These are phyloP conservation scores for Boletus insuetus DNA, from an alignment of 768 basidiomycete species.

Conservation along the genomic window DNA sequence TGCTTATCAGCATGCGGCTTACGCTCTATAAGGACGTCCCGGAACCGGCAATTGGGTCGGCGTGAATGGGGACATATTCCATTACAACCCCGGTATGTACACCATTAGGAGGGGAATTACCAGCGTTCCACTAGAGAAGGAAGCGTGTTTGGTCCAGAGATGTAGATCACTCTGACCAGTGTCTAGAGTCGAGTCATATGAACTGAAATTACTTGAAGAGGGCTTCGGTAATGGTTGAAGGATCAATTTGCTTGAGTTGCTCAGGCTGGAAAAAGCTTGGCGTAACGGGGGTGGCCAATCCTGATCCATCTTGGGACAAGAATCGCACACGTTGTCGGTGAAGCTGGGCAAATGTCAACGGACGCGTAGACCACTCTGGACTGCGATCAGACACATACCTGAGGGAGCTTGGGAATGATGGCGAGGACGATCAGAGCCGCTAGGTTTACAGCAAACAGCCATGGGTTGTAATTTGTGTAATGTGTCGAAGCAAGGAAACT, in stretches of 20 bases:
- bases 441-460: slow-evolving; percentile 89
- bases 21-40: slow-evolving; percentile 23
- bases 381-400: slow-evolving; percentile 46
- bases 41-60: not conserved
- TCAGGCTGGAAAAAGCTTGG: slow-evolving; percentile 57
- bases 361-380: slow-evolving; percentile 7
- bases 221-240: slow-evolving; percentile 45
- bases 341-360: slow-evolving; percentile 45
- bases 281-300: slow-evolving; percentile 63
- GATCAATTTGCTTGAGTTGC: slow-evolving; percentile 24
- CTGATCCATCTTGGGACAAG: slow-evolving; percentile 62
- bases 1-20: slow-evolving; percentile 27
- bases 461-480: slow-evolving; percentile 95
- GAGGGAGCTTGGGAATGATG: slow-evolving; percentile 94
- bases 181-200: slow-evolving; percentile 15
- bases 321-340: slow-evolving; percentile 83
- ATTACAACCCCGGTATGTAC: slow-evolving; percentile 33
- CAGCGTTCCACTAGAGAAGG: slow-evolving; percentile 17
- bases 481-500: slow-evolving; percentile 98
- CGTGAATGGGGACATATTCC: slow-evolving; percentile 17
- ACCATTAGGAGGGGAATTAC: slow-evolving; percentile 32
- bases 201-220: slow-evolving; percentile 35
- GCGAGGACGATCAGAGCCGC: slow-evolving; percentile 72
- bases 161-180: slow-evolving; percentile 10
- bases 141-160: slow-evolving; percentile 10